phyloP scores from a whole-genome alignment of 202 grass and related monocot genomes.

The Brachypodium distachyon region DNA sequence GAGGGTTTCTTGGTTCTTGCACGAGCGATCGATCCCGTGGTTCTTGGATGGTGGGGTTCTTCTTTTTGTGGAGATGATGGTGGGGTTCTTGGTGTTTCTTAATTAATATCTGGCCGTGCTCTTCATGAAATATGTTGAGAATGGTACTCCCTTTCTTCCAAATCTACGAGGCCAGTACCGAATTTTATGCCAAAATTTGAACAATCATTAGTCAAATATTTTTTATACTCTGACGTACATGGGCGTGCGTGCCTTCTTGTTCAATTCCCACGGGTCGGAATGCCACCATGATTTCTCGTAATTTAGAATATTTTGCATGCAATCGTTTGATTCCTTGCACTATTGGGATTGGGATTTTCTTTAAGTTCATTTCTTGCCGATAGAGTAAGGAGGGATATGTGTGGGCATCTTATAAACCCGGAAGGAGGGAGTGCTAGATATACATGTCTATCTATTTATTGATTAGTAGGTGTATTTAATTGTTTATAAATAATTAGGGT shows the following conservation, averaged over 20 bases:
- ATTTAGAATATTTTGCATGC: not conserved
- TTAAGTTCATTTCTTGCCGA: not conserved
- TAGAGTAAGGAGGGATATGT: too few species aligned
- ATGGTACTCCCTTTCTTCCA: not conserved
- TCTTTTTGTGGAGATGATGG: too few species aligned
- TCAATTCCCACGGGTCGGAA: not conserved
- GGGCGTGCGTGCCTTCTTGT: not conserved
- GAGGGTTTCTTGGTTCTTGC: slow-evolving; percentile 1
- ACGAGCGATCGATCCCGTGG: not conserved
- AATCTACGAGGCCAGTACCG: too few species aligned
- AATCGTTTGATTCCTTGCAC: not conserved
- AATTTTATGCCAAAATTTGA: too few species aligned
- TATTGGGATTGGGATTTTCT: not conserved
- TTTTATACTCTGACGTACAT: too few species aligned
- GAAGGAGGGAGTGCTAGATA: not conserved
- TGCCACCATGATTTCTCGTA: not conserved
- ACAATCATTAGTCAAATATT: too few species aligned
- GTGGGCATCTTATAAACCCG: too few species aligned
- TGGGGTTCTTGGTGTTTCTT: not conserved
- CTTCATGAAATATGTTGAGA: not conserved
- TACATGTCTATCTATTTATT: not conserved
- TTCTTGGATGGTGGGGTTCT: too few species aligned
- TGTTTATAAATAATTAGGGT: not conserved
- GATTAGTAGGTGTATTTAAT: not conserved
- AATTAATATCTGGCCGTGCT: not conserved